Conservation (phyloP, 2,329 filamentous ascomycete species). For the Taxawa tesnikishii region DNA sequence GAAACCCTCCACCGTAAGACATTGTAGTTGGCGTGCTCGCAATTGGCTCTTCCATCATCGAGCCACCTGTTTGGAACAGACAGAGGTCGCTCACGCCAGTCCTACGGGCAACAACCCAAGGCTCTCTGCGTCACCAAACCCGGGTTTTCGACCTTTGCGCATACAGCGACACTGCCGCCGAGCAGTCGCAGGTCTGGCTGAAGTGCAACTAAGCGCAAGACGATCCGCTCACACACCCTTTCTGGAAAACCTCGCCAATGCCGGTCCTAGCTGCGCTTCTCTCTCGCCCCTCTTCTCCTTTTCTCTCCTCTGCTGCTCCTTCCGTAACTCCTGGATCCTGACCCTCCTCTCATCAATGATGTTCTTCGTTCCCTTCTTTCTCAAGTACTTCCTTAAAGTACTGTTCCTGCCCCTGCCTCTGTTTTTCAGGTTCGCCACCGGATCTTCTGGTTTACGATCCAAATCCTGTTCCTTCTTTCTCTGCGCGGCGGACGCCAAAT, state of each 20-base stretch:
- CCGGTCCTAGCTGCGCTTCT: slow-evolving; percentile 69
- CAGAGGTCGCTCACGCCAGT: no score
- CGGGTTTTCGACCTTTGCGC: no score
- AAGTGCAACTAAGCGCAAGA: no score
- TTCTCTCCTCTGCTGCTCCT: slow-evolving; percentile 53
- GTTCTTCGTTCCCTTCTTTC: slow-evolving; percentile 88
- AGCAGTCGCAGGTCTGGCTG: no score
- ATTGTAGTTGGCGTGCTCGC: no score
- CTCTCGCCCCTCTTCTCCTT: slow-evolving; percentile 56
- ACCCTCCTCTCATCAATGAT: slow-evolving; percentile 92
- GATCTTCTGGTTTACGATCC: slow-evolving; percentile 49
- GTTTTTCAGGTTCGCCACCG: slow-evolving; percentile 54
- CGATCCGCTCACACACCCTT: no score
- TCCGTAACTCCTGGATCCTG: slow-evolving; percentile 71
- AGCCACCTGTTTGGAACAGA: no score
- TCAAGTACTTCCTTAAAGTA: slow-evolving; percentile 71
- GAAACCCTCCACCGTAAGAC: no score
- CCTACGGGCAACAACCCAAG: no score
- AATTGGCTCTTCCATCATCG: no score
- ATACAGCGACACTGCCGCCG: no score
- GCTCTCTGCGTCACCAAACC: no score
- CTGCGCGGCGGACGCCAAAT: slow-evolving; percentile 68
- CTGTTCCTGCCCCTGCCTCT: slow-evolving; percentile 81
- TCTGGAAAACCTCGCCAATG: slow-evolving; percentile 71
- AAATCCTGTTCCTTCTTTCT: slow-evolving; percentile 66